Percentiles rank a stretch among this genome's conserved stretches.
Conservation (phyloP, 2,329 filamentous ascomycete genomes). For the Hypoxylon sp. region DNA sequence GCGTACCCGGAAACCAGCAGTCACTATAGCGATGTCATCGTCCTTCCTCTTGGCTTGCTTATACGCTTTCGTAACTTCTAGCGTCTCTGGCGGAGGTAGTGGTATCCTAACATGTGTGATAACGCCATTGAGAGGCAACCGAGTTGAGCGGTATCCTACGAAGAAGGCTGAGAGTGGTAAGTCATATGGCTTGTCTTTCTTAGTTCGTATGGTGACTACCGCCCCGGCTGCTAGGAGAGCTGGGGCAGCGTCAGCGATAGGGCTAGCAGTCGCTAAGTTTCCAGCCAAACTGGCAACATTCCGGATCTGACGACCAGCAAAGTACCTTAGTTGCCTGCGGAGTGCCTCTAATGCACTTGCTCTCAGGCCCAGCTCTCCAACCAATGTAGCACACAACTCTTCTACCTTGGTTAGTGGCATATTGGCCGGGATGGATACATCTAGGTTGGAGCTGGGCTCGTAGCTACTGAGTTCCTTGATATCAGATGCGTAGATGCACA, state of each 20-base stretch:
- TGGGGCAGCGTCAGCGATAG: constrained; percentile 93
- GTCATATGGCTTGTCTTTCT: constrained; percentile 70
- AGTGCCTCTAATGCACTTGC: constrained; percentile 86
- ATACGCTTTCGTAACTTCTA: constrained; percentile 85
- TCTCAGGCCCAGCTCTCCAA: constrained; percentile 73
- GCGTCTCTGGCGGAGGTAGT: constrained; percentile 67
- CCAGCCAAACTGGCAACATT: constrained; percentile 94
- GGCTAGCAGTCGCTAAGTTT: constrained; percentile 89
- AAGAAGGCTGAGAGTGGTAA: constrained; percentile 92
- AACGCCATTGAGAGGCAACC: constrained; percentile 78
- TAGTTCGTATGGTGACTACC: constrained; percentile 77
- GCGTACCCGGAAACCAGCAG: constrained; percentile 78
- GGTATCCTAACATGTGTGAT: constrained; percentile 86
- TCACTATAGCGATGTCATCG: constrained; percentile 97
- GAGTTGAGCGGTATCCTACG: constrained; percentile 84
- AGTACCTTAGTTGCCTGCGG: constrained; percentile 89
- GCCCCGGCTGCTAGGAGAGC: constrained; percentile 87
- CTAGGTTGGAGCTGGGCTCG: constrained; percentile 55
- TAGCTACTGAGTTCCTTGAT: constrained; percentile 86
- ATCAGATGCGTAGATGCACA: constrained; percentile 89
- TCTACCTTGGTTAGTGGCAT: constrained; percentile 92
- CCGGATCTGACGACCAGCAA: constrained; percentile 90
- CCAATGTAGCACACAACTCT: constrained; percentile 78
- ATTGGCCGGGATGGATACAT: constrained; percentile 51
- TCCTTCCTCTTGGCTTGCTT: constrained; percentile 97